These are phyloP conservation scores for Mycena belliarum DNA, from an alignment of 768 basidiomycete genomes.

Conservation along the genomic window DNA sequence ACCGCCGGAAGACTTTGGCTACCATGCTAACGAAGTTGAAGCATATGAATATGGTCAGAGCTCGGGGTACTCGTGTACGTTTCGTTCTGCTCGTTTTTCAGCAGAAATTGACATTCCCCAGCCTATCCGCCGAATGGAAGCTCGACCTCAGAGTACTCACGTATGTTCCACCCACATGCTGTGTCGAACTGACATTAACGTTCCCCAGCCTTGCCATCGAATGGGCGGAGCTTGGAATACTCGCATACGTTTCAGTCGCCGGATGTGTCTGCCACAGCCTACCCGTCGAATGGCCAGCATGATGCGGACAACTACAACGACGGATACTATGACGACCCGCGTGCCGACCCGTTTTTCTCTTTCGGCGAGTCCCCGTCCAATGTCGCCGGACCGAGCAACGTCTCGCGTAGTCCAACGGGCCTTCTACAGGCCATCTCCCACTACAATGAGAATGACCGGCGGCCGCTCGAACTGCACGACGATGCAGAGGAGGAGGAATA, in stretches of 20 bases:
- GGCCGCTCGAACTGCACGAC: constrained; percentile 44
- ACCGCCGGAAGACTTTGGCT: background rate
- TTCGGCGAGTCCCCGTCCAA: constrained; percentile 19
- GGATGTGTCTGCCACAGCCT: background rate
- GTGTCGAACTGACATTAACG: too few species aligned
- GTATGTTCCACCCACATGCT: background rate
- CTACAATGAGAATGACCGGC: constrained; percentile 27
- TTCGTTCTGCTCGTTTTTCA: too few species aligned
- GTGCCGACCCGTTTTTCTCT: constrained; percentile 19
- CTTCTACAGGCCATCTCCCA: constrained; percentile 33
- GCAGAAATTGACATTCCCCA: too few species aligned
- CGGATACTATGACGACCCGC: constrained; percentile 17
- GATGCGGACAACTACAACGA: background rate
- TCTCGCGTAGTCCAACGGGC: constrained; percentile 26
- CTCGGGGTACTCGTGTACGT: too few species aligned
- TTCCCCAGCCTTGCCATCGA: too few species aligned
- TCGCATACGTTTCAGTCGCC: constrained; percentile 5
- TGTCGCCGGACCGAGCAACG: constrained; percentile 21
- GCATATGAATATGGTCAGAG: too few species aligned
- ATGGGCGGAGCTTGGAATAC: background rate
- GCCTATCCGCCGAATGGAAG: too few species aligned
- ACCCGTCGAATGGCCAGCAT: background rate
- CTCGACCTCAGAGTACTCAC: background rate
- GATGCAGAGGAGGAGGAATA: constrained; percentile 49
- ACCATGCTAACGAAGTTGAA: background rate